Conservation (phyloP, 2,329 filamentous ascomycete species). For the Apiospora arundinis region DNA sequence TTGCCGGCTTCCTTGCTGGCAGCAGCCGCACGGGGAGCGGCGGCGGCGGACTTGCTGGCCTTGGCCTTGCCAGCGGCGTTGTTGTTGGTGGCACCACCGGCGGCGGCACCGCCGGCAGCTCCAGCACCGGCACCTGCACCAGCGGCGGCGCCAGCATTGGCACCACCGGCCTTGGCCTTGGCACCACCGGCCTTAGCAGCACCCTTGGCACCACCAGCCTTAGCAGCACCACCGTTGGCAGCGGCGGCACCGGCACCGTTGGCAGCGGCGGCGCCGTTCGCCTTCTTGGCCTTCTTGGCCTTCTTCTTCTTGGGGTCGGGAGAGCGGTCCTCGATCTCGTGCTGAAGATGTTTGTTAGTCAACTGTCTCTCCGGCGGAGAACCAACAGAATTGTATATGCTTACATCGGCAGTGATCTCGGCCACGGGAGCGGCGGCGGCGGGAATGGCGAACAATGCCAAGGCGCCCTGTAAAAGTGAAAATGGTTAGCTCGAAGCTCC, state of each 20-base stretch:
- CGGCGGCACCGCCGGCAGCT: background rate
- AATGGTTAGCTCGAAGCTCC: background rate
- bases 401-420: background rate
- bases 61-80: background rate
- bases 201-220: background rate
- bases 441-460: background rate
- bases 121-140: background rate
- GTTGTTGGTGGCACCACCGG: background rate
- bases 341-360: no score
- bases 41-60: background rate
- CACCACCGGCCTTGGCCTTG: background rate
- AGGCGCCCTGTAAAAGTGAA: background rate
- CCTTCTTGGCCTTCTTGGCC: constrained; percentile 1
- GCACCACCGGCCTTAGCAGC: background rate
- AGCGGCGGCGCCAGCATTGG: background rate
- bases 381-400: background rate
- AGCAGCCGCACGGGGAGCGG: background rate
- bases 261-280: background rate
- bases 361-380: no score
- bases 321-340: background rate
- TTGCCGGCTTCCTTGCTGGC: no score
- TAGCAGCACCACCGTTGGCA: background rate
- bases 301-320: constrained; percentile 19
- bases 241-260: background rate
- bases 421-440: constrained; percentile 2